These are phyloP conservation scores for Ascochyta pisi DNA, from an alignment of 2,329 filamentous ascomycete genomes.

Conservation along the genomic window DNA sequence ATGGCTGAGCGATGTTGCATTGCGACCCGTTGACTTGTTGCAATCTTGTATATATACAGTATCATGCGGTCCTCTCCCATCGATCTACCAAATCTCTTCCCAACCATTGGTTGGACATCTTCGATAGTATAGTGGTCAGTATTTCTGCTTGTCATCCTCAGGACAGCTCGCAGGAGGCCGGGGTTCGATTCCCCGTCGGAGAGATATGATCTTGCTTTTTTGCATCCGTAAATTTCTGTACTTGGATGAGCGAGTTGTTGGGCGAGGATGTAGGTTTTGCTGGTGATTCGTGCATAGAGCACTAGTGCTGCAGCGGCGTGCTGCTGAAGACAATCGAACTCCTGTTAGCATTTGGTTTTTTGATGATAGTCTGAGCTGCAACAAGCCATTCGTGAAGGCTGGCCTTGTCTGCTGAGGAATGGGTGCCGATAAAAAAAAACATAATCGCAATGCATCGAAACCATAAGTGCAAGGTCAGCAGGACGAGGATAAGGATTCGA, in stretches of 20 bases:
- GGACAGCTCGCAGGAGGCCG: slow-evolving; percentile 18
- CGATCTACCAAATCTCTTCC: slow-evolving; percentile 8
- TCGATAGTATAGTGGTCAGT: slow-evolving; percentile 21
- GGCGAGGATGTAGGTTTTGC: neutral
- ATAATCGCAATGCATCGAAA: no score
- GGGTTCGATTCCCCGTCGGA: slow-evolving; percentile 22
- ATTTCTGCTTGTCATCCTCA: slow-evolving; percentile 15
- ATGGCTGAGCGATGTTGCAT: neutral
- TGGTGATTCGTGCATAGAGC: neutral
- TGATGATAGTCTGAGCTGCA: no score
- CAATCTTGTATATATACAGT: no score
- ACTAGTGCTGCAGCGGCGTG: neutral
- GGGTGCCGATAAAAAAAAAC: no score
- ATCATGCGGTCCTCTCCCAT: neutral
- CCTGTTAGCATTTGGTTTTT: no score
- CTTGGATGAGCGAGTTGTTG: neutral
- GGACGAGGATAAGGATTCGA: no score
- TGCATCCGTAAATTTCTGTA: neutral
- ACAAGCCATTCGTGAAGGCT: no score
- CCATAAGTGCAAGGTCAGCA: no score
- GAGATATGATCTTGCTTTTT: slow-evolving; percentile 8
- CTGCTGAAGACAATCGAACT: no score
- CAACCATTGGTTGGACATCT: slow-evolving; percentile 11
- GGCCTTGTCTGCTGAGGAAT: no score
- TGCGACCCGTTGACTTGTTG: no score